Percentiles rank a stretch among this genome's conserved stretches.
These are phyloP conservation scores for Hypomyces perniciosus DNA, from an alignment of 2,329 filamentous ascomycete species.

Conservation along the genomic window DNA sequence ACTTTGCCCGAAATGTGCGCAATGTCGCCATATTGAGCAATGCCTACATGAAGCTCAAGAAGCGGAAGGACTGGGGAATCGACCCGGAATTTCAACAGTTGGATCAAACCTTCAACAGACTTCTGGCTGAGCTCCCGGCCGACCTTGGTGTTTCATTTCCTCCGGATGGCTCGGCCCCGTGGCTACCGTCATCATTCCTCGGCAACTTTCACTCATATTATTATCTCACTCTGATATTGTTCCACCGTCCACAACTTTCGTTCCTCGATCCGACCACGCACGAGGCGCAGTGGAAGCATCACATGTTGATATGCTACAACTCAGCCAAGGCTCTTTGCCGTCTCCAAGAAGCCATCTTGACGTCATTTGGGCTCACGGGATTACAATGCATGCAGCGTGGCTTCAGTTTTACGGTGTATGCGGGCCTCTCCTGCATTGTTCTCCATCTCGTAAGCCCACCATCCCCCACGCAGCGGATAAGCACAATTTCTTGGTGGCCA, in stretches of 20 bases:
- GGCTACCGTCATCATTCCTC: constrained; percentile 79
- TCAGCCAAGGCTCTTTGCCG: constrained; percentile 81
- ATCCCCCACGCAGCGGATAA: background rate
- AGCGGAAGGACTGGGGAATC: constrained; percentile 77
- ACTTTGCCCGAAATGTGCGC: constrained; percentile 69
- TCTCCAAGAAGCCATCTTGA: constrained; percentile 75
- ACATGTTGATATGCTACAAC: constrained; percentile 80
- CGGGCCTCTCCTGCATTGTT: constrained; percentile 84
- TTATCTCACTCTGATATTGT: constrained; percentile 76
- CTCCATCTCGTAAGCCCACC: constrained; percentile 73
- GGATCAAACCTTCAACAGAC: constrained; percentile 69
- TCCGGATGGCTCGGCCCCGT: constrained; percentile 70
- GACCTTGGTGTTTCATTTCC: constrained; percentile 77
- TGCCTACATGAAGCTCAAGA: constrained; percentile 66
- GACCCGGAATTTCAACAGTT: constrained; percentile 78
- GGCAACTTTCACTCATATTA: constrained; percentile 89
- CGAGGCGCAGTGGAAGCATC: constrained; percentile 76
- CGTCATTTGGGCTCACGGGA: constrained; percentile 70
- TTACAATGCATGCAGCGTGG: constrained; percentile 89
- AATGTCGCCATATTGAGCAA: constrained; percentile 74
- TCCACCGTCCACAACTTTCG: constrained; percentile 79
- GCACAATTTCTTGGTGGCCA: background rate
- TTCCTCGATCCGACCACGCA: constrained; percentile 65
- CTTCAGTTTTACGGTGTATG: constrained; percentile 94
- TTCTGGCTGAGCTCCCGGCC: constrained; percentile 68